Evolutionary conservation across 345 rosid species (phyloP), one percentile per base, ranked within the genome.

Genomic region (Syzygium jambos): DNA sequence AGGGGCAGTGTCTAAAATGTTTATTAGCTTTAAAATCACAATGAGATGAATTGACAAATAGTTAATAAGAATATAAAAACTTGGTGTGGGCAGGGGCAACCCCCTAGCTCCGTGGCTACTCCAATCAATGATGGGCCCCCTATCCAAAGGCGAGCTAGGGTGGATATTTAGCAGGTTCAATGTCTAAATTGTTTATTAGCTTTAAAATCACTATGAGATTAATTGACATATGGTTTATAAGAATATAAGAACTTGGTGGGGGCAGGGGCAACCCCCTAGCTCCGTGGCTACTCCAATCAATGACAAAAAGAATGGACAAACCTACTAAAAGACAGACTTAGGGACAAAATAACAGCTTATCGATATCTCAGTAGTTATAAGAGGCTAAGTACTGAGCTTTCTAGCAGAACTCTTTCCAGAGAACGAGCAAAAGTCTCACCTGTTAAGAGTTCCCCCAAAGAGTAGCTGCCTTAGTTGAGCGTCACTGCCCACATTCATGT

Each of bases 401-500:
- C 41, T 11, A 19, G 49, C 15, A 4, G 23, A 84, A 16, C n/a
- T 41, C 27, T 85, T 65, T 30, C 57, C 4, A 21, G 87, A 86
- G 83, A 86, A 63, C 4, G 0, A 54, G 87, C 25, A 78, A 56
- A 61, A 55, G 34, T 25, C 43, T 77, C 63, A 98, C 99, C 97
- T 91, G 93, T 96, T 95, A 61, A 85, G 57, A 56, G 87, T 88
- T 86, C 99, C 99, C 68, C 98, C 98, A 90, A 94, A 96, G 78
- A 98, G 90, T 89, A 98, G 94, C 90, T 94, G 97, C 88, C 99
- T 93, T 85, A 98, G 89, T 87, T 98, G 99, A 84, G 97, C 87
- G 88, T 98, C 99, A 87, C 99, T 96, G 89, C 98, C 97, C 87
- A 95, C 96, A 89, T 96, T 98, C 99, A 96, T 98, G 89, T 94